These are phyloP conservation scores for Pseudocercospora cruenta DNA, from an alignment of 2,329 filamentous ascomycete species.

Conservation along the genomic window DNA sequence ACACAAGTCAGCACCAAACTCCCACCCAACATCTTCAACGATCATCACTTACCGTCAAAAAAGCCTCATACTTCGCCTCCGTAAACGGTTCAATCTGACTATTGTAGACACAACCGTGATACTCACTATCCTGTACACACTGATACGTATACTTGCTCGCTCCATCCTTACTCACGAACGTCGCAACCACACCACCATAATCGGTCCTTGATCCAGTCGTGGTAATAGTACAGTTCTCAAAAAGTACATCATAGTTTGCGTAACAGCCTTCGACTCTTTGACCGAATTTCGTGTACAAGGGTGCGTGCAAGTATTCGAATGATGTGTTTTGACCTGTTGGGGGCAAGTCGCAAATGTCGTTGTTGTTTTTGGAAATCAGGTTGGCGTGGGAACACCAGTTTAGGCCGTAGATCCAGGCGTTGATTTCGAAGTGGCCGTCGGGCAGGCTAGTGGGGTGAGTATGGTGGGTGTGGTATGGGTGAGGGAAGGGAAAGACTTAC, in stretches of 20 bases:
- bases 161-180: slow-evolving; percentile 4
- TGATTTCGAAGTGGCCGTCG: slow-evolving; percentile 14
- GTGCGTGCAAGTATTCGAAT: slow-evolving; percentile 18
- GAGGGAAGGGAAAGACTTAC: background rate
- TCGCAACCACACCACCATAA: slow-evolving; percentile 5
- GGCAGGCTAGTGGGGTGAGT: slow-evolving; percentile 5
- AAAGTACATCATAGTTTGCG: slow-evolving; percentile 16
- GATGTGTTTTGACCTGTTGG: background rate
- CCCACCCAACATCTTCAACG: background rate
- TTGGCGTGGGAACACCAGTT: slow-evolving; percentile 21
- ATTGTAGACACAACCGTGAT: slow-evolving; percentile 17
- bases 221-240: slow-evolving; percentile 9
- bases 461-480: background rate
- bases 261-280: slow-evolving; percentile 10
- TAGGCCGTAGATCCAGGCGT: slow-evolving; percentile 19
- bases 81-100: slow-evolving; percentile 1
- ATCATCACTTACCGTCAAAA: slow-evolving; percentile 11
- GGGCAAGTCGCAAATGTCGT: slow-evolving; percentile 15
- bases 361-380: slow-evolving; percentile 7
- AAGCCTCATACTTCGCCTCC: slow-evolving; percentile 15
- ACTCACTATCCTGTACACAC: slow-evolving; percentile 15
- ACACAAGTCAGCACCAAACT: background rate
- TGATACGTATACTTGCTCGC: slow-evolving; percentile 7
- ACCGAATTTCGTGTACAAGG: slow-evolving; percentile 16
- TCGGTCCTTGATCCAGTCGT: background rate